A percentile compares a stretch with the other conserved stretches of the same genome.
Evolutionary conservation across 2,329 filamentous ascomycete species (phyloP).

Genomic region (Hyphodiscus sp.): DNA sequence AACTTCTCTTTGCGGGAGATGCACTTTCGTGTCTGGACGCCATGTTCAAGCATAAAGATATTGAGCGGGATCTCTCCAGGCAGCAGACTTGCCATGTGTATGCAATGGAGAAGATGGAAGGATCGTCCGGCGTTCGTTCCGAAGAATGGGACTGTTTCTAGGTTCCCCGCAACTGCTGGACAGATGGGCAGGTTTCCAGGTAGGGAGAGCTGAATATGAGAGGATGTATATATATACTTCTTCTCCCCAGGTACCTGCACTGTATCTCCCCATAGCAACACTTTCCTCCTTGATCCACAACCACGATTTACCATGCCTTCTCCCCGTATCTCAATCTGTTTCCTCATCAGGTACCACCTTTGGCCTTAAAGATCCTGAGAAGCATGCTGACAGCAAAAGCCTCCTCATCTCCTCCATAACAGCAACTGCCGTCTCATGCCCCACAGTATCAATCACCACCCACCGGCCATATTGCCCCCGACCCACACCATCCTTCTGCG

Average conservation of each 20-base stretch:
- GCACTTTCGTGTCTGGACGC: not conserved
- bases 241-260: too few species aligned
- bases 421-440: constrained; percentile 10
- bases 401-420: not conserved
- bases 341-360: not conserved
- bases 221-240: too few species aligned
- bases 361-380: not conserved
- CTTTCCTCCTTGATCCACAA: not conserved
- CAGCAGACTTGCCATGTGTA: too few species aligned
- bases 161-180: not conserved
- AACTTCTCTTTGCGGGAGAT: not conserved
- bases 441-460: constrained; percentile 20
- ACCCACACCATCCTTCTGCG: constrained; percentile 10
- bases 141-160: too few species aligned
- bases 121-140: too few species aligned
- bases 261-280: not conserved
- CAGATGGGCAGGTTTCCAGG: not conserved
- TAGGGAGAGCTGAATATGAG: too few species aligned
- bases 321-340: not conserved
- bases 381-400: not conserved
- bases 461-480: constrained; percentile 7
- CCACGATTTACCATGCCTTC: not conserved
- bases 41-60: not conserved
- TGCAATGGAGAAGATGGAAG: not conserved
- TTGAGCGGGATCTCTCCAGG: too few species aligned